phyloP scores from a whole-genome alignment of 768 basidiomycete genomes.

The Tubosaeta sp. region DNA sequence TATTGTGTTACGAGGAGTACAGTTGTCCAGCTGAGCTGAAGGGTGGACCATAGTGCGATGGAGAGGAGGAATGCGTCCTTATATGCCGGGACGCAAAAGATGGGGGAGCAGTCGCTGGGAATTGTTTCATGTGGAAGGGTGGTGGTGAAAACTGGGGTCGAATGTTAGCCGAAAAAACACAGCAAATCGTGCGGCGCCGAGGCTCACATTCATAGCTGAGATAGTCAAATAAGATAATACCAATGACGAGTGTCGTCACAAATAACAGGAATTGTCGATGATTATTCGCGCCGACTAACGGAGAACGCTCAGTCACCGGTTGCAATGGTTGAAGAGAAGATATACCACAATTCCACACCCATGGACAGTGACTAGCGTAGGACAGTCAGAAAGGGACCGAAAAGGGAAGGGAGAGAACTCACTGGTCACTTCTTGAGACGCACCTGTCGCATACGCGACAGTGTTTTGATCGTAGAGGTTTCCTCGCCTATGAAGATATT shows the following conservation, averaged over 20 bases:
- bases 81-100: conserved; percentile 65
- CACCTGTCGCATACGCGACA: conserved; percentile 91
- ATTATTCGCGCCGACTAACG: conserved; percentile 81
- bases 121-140: conserved; percentile 16
- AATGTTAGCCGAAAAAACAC: neutral
- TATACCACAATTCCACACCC: conserved; percentile 98
- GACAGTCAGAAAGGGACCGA: conserved; percentile 1
- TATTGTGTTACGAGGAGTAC: conserved; percentile 82
- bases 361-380: conserved; percentile 81
- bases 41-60: conserved; percentile 79
- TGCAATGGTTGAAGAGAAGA: conserved; percentile 5
- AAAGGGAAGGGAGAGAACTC: conserved; percentile 27
- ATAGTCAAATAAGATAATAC: conserved; percentile 78
- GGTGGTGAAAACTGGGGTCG: conserved; percentile 50
- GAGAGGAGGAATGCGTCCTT: conserved; percentile 82
- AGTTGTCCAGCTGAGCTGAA: conserved; percentile 94
- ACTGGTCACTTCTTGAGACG: conserved; percentile 91
- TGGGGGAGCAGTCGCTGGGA: conserved; percentile 19
- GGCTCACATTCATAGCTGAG: conserved; percentile 77
- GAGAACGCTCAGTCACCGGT: conserved; percentile 5
- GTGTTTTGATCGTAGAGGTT: conserved; percentile 92
- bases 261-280: conserved; percentile 97
- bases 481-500: conserved; percentile 53
- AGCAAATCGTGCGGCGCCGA: neutral
- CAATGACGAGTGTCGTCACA: conserved; percentile 77